Evolutionary conservation across 768 basidiomycete genomes (phyloP).

Genomic region (Kwoniella sp.): DNA sequence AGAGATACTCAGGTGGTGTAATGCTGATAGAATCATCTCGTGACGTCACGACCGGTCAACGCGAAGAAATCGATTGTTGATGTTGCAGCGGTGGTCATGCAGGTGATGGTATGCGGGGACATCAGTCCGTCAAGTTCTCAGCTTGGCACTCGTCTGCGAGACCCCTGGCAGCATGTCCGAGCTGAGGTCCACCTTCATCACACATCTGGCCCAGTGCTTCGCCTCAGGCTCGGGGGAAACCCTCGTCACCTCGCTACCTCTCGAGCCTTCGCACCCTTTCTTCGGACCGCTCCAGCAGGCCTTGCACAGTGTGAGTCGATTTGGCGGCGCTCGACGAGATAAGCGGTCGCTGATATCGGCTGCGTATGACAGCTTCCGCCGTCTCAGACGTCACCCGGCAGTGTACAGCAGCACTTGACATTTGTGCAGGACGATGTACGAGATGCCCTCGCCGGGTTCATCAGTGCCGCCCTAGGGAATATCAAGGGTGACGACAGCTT

Average conservation of each 20-base stretch:
- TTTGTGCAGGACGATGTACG: constrained; percentile 8
- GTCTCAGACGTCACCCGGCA: no score
- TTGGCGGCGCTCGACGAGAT: no score
- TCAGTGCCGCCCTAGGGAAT: constrained; percentile 16
- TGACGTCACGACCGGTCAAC: neutral
- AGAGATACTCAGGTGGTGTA: no score
- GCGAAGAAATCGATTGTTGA: no score
- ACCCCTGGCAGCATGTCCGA: constrained; percentile 3
- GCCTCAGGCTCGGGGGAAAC: constrained; percentile 2
- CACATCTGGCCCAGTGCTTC: constrained; percentile 12
- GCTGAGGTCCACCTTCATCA: constrained; percentile 3
- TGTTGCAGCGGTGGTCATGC: no score
- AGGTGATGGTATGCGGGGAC: no score
- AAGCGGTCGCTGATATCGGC: no score
- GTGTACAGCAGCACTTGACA: neutral
- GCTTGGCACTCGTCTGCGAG: no score
- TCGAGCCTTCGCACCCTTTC: constrained; percentile 20
- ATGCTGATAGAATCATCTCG: no score
- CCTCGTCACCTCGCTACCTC: constrained; percentile 22
- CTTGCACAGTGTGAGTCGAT: constrained; percentile 10
- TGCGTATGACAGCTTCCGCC: no score
- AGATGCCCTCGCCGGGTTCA: constrained; percentile 18
- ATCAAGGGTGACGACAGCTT: neutral
- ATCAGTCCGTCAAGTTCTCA: no score
- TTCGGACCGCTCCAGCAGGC: constrained; percentile 20